Evolutionary conservation across 495 filamentous ascomycete species (phyloP).

Genomic region (Lasiosphaeria hispida): DNA sequence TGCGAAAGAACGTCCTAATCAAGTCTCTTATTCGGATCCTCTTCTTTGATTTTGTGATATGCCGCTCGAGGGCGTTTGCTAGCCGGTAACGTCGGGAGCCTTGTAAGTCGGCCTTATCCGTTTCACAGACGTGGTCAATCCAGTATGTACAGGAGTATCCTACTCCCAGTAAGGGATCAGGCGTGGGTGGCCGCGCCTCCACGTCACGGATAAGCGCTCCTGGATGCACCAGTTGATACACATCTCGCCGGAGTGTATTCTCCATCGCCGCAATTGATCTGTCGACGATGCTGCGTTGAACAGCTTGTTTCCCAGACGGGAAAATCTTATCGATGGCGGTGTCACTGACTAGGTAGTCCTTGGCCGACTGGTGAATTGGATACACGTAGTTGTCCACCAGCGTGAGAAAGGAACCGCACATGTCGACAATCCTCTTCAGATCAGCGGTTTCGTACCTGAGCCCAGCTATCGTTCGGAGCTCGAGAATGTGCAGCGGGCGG

Average conservation of each 20-base stretch:
- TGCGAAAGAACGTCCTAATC: neutral
- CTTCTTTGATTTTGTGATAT: slow-evolving; percentile 1
- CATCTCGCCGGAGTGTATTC: slow-evolving; percentile 3
- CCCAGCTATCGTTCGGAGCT: neutral
- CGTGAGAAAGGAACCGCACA: slow-evolving; percentile 2
- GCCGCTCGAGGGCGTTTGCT: neutral
- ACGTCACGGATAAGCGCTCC: neutral
- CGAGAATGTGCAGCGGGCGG: slow-evolving; percentile 2
- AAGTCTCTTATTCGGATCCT: neutral
- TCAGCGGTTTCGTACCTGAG: neutral
- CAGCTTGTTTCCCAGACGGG: neutral
- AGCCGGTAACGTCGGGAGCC: neutral
- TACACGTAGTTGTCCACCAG: neutral
- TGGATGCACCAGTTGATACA: neutral
- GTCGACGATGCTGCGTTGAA: neutral
- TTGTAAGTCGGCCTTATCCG: slow-evolving; percentile 1
- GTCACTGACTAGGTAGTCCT: slow-evolving; percentile 2
- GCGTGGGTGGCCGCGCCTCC: neutral
- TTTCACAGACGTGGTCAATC: slow-evolving; percentile 2
- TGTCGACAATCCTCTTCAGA: slow-evolving; percentile 1
- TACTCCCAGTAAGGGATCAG: neutral
- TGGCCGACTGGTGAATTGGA: slow-evolving; percentile 4
- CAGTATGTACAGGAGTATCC: slow-evolving; percentile 5
- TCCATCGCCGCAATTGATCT: neutral
- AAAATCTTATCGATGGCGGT: neutral